Percentiles rank a stretch among this genome's conserved stretches.
phyloP scores from a whole-genome alignment of 2,329 filamentous ascomycete species.

The Ophiobolus disseminans region DNA sequence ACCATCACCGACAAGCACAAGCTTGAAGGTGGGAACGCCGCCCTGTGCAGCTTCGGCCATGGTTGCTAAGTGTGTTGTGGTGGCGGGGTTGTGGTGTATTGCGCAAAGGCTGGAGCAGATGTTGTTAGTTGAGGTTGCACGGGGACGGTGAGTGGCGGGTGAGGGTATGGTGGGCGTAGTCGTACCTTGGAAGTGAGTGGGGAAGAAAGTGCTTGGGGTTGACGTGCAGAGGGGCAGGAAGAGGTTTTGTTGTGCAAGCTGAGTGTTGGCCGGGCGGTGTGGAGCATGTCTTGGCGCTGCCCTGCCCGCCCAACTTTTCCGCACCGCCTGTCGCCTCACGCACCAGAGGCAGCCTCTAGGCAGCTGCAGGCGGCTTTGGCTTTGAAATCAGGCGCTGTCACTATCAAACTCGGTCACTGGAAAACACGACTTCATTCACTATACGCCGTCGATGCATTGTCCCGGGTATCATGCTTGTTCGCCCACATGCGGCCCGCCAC shows the following conservation, averaged over 20 bases:
- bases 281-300: slow-evolving; percentile 26
- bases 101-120: slow-evolving; percentile 33
- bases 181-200: slow-evolving; percentile 37
- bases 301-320: slow-evolving; percentile 21
- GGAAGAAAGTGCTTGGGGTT: slow-evolving; percentile 34
- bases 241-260: slow-evolving; percentile 44
- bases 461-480: slow-evolving; percentile 46
- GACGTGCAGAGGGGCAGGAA: slow-evolving; percentile 43
- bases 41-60: slow-evolving; percentile 67
- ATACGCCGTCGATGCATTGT: slow-evolving; percentile 25
- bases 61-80: slow-evolving; percentile 38
- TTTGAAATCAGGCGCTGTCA: slow-evolving; percentile 19
- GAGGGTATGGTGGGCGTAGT: slow-evolving; percentile 21
- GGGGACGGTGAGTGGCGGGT: slow-evolving; percentile 6
- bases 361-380: slow-evolving; percentile 27
- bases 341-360: slow-evolving; percentile 31
- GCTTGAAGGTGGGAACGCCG: slow-evolving; percentile 89
- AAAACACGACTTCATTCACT: slow-evolving; percentile 3
- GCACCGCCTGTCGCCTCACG: slow-evolving; percentile 19
- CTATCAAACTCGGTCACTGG: background rate
- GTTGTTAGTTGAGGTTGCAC: slow-evolving; percentile 29
- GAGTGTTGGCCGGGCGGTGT: slow-evolving; percentile 40
- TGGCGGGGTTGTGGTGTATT: slow-evolving; percentile 42
- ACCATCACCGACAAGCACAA: slow-evolving; percentile 98
- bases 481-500: slow-evolving; percentile 46